These are phyloP conservation scores for Microbotryum intermedium DNA, from an alignment of 1,284 basidiomycete species.

Conservation along the genomic window DNA sequence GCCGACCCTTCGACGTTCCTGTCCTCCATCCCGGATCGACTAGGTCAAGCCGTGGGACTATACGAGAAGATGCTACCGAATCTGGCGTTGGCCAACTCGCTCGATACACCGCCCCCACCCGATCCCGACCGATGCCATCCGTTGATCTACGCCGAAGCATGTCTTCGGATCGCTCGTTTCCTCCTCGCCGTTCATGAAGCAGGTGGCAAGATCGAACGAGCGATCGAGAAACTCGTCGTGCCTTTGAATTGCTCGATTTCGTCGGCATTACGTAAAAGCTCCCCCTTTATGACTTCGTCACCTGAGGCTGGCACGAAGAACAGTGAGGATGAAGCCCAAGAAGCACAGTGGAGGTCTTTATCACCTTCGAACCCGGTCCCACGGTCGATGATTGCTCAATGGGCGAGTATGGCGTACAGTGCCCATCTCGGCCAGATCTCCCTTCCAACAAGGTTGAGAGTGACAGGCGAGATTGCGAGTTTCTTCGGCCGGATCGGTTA, in stretches of 20 bases:
- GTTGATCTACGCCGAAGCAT: constrained; percentile 30
- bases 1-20: constrained; percentile 26
- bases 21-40: constrained; percentile 30
- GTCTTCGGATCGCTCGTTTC: constrained; percentile 26
- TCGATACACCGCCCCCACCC: neutral
- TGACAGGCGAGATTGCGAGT: constrained; percentile 60
- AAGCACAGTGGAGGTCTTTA: constrained; percentile 10
- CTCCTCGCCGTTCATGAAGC: constrained; percentile 22
- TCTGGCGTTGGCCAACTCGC: neutral
- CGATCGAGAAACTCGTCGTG: constrained; percentile 11
- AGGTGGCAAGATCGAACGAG: constrained; percentile 16
- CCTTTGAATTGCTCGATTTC: neutral
- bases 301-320: neutral
- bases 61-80: constrained; percentile 30
- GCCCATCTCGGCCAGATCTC: constrained; percentile 45
- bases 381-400: constrained; percentile 19
- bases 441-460: constrained; percentile 59
- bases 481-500: constrained; percentile 70
- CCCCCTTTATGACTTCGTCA: neutral
- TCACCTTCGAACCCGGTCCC: constrained; percentile 25
- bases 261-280: too few relatives aligned
- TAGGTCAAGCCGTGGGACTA: constrained; percentile 22
- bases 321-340: neutral
- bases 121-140: constrained; percentile 31
- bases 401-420: constrained; percentile 20